Conservation (phyloP, 1,284 basidiomycete species). For the Sutorius eximius region DNA sequence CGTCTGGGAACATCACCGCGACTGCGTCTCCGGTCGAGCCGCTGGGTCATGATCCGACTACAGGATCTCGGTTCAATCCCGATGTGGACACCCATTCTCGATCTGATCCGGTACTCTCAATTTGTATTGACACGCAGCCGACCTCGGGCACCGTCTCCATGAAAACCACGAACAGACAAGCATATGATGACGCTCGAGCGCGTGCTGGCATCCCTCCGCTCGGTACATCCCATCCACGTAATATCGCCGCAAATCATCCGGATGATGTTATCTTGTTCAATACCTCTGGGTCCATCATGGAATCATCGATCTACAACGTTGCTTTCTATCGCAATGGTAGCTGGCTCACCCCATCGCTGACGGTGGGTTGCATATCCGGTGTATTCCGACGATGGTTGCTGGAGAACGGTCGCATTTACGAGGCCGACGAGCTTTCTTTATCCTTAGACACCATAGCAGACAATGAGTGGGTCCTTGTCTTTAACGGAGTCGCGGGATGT, state of each 20-base stretch:
- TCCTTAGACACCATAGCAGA: constrained; percentile 43
- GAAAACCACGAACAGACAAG: constrained; percentile 64
- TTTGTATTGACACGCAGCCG: constrained; percentile 54
- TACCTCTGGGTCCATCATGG: constrained; percentile 48
- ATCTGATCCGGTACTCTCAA: constrained; percentile 35
- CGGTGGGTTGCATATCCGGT: constrained; percentile 67
- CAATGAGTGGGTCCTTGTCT: constrained; percentile 65
- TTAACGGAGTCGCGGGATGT: constrained; percentile 72
- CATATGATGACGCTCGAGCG: constrained; percentile 60
- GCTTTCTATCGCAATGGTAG: constrained; percentile 53
- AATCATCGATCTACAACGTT: constrained; percentile 68
- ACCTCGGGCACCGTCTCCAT: constrained; percentile 53
- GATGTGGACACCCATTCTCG: constrained; percentile 24
- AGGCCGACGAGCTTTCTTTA: constrained; percentile 44
- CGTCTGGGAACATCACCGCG: constrained; percentile 45
- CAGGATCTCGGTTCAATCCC: constrained; percentile 41
- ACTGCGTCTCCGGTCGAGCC: constrained; percentile 41
- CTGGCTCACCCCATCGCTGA: constrained; percentile 65
- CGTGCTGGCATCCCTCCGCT: constrained; percentile 48
- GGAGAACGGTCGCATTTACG: constrained; percentile 52
- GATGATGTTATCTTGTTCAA: constrained; percentile 70
- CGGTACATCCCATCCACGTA: constrained; percentile 10
- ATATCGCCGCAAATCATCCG: constrained; percentile 18
- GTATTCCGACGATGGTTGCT: constrained; percentile 66
- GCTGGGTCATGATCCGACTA: constrained; percentile 47